Percentiles rank a stretch among this genome's conserved stretches.
phyloP scores from a whole-genome alignment of 192 early-diverging fungal species.

The Lunasporangiospora selenospora region DNA sequence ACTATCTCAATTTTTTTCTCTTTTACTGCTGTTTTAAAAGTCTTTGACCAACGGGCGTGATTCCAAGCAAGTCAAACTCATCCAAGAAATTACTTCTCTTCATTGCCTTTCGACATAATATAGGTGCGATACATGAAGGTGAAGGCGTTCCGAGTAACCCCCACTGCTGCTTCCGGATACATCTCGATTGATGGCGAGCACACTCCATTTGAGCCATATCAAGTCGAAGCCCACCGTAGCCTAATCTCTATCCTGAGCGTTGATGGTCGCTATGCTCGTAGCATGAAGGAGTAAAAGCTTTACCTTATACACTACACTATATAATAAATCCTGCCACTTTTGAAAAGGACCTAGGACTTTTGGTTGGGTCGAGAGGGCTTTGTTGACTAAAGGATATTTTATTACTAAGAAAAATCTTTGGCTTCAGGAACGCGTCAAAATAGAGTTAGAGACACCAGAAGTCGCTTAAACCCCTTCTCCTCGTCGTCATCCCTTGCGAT shows the following conservation, averaged over 20 bases:
- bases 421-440: background rate
- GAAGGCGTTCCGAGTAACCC: constrained; percentile 60
- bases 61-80: background rate
- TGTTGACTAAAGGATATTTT: background rate
- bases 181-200: constrained; percentile 66
- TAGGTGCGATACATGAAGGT: constrained; percentile 67
- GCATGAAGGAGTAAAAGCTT: constrained; percentile 21
- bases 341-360: background rate
- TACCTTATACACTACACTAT: too few species aligned
- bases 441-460: too few species aligned
- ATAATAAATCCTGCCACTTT: background rate
- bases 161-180: constrained; percentile 43
- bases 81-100: background rate
- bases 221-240: constrained; percentile 61
- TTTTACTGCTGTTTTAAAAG: background rate
- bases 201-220: constrained; percentile 56
- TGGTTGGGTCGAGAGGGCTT: background rate
- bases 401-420: background rate
- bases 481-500: too few species aligned
- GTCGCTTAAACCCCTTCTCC: too few species aligned
- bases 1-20: background rate
- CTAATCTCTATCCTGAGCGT: constrained; percentile 53
- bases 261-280: constrained; percentile 48
- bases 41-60: too few species aligned
- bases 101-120: background rate